Evolutionary conservation across 1,284 basidiomycete species (phyloP), one percentile per base, ranked within the genome.

Genomic region (Ceratobasidium sp.): DNA sequence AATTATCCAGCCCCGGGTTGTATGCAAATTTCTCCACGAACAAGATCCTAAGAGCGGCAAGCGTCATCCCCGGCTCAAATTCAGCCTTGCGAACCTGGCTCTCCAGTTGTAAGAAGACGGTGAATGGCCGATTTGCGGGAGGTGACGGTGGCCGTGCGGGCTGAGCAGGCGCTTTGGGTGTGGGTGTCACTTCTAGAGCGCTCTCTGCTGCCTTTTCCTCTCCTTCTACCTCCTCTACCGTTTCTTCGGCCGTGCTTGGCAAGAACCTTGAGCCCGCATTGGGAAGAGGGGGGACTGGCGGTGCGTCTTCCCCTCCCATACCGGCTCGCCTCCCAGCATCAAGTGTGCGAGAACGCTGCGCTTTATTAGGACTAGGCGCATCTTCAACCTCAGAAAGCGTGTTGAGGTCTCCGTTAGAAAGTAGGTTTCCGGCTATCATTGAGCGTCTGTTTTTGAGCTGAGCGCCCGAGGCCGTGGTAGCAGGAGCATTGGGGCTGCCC

Each of bases 1-100:
- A 98, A 79, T 98, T 94, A 74, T 95, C 95, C 83, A 92, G 87
- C 0, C 94, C 91, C 0, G 97, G 95, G 79, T 93, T 96, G 81
- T 98, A 98, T 46, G 93, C 91, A 80, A 99, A 99, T 79, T 90
- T 92, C 83, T 98, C 96, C 79, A 98, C 93, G 80, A 99, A 99
- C 29, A 98, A 83, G 79, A 98, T 88, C 54, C 94, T 86, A 74
- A 97, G 81, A 2, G 88, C 89, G 1, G 92, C 84, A 77, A 95
- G 88, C 0, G 91, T 90, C 68, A 92, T 83, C 0, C 87, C 88
- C 19, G 27, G 64, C 34, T 74, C 69, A 34, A 63, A 64, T 71
- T 95, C 92, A 0, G 90, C 90, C 81, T 97, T 98, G 84, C 97
- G 96, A 59, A 97, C 95, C 80, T 97, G 94, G 43, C 94, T 86